phyloP scores from a whole-genome alignment of 352 stramenopile genomes.

The Pythium aphanidermatum region DNA sequence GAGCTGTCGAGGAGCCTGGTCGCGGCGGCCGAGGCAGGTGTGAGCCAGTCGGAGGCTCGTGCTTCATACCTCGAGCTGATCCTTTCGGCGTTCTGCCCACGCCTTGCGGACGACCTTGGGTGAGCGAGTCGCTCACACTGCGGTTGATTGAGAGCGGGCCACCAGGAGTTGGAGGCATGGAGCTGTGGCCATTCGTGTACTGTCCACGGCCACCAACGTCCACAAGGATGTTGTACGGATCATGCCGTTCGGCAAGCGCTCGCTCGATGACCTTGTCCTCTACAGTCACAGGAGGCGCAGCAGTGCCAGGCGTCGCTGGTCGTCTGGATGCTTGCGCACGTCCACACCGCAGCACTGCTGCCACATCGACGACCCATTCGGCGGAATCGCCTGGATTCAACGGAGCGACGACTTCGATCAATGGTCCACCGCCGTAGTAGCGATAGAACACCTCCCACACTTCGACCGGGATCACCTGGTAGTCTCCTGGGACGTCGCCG shows the following conservation, averaged over 20 bases:
- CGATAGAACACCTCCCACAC: slow-evolving; percentile 69
- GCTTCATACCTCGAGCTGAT: no score
- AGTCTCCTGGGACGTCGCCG: slow-evolving; percentile 30
- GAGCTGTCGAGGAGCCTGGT: no score
- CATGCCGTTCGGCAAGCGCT: slow-evolving; percentile 41
- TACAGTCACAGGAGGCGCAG: slow-evolving; percentile 11
- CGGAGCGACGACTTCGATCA: slow-evolving; percentile 37
- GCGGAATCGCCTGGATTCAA: slow-evolving; percentile 16
- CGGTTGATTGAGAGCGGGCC: slow-evolving; percentile 6
- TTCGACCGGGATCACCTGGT: slow-evolving; percentile 55
- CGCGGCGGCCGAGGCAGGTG: no score
- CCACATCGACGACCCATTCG: slow-evolving; percentile 18
- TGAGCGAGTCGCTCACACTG: slow-evolving; percentile 16
- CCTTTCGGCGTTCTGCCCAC: no score
- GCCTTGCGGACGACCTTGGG: no score
- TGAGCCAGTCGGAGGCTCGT: no score
- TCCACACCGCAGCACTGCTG: slow-evolving; percentile 8
- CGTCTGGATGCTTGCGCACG: slow-evolving; percentile 18
- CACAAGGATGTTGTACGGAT: slow-evolving; percentile 17
- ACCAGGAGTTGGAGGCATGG: neutral
- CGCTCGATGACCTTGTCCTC: slow-evolving; percentile 33
- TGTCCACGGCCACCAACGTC: neutral
- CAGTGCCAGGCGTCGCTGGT: slow-evolving; percentile 16
- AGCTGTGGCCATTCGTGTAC: slow-evolving; percentile 3
- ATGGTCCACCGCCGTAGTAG: slow-evolving; percentile 61